A percentile compares a stretch with the other conserved stretches of the same genome.
Conservation (phyloP, 2,329 filamentous ascomycete genomes). For the Ascochyta pisi region DNA sequence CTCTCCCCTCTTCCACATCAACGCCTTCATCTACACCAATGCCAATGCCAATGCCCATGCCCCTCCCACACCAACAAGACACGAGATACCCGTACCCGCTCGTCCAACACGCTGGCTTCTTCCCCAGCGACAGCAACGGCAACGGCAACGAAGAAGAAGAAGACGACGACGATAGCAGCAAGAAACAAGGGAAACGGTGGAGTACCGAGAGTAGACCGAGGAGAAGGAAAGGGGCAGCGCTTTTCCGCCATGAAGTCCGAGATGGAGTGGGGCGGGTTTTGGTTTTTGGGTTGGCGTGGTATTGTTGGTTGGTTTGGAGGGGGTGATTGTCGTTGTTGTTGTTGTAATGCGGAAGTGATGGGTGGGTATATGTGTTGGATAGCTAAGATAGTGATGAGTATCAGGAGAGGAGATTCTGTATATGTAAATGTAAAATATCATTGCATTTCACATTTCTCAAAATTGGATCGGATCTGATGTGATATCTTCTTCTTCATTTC, state of each 20-base stretch:
- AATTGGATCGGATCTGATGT: no score
- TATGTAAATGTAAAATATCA: no score
- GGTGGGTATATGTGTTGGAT: neutral
- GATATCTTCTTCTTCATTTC: no score
- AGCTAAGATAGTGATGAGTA: neutral
- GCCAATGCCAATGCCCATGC: slow-evolving; percentile 22
- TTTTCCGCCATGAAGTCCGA: slow-evolving; percentile 67
- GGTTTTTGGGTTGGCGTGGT: slow-evolving; percentile 69
- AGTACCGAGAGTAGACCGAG: slow-evolving; percentile 42
- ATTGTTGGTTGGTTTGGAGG: slow-evolving; percentile 70
- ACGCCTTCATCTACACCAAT: no score
- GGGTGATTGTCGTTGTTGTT: slow-evolving; percentile 54
- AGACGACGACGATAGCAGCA: slow-evolving; percentile 38
- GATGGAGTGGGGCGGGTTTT: slow-evolving; percentile 67
- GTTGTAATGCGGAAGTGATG: no score
- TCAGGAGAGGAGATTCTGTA: neutral
- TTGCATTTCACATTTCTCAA: no score
- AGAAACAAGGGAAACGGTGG: slow-evolving; percentile 23
- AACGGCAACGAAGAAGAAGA: slow-evolving; percentile 1
- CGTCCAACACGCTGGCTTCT: slow-evolving; percentile 54
- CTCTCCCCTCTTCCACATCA: no score
- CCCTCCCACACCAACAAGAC: slow-evolving; percentile 12
- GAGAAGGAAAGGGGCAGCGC: slow-evolving; percentile 45
- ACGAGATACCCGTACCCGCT: slow-evolving; percentile 41
- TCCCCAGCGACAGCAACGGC: slow-evolving; percentile 26